Evolutionary conservation across 495 filamentous ascomycete genomes (phyloP), one percentile per base, ranked within the genome.

Genomic region (Rostrohypoxylon terebratum): DNA sequence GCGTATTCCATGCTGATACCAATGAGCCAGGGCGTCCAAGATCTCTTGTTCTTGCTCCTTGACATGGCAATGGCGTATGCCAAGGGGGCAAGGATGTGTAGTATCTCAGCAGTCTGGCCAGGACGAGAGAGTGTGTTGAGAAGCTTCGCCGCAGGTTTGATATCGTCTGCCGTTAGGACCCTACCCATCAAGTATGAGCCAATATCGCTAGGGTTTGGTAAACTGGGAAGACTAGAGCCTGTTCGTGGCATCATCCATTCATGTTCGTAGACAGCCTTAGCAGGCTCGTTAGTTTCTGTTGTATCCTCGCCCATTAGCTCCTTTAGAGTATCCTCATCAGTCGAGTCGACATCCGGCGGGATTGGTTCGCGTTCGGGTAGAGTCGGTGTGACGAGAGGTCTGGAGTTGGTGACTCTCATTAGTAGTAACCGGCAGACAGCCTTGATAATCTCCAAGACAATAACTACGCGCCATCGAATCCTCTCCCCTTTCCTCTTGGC

Each of bases 181-280:
- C 95, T 94, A n/a, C 89, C 90, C 48, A 96, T 91, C 18, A 99
- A 87, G 78, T 96, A 98, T 38, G 87, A 89, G 25, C 91, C 91
- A 25, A 97, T 92, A 75, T 96, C 93, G 25, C 87, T 85, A 8
- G 90, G 88, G 57, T 89, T 89, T 1, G 96, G 96, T 21, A 99
- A 84, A 40, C 85, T 88, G 0, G 96, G 94, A 34, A 99, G 87
- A 7, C 87, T 90, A 53, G 97, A 83, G 7, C 93, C 93, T 0
- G 96, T 99, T 69, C 96, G 89, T 28, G 94, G 94, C 96, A 99
- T 99, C n/a, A 87, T 91, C 92, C 94, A 99, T 74, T 87, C 89
- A 55, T 85, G 83, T 58, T 86, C 83, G 42, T 80, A 68, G 11
- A 75, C 48, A 44, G 63, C 45, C 51, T 68, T 72, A 34, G 73